phyloP scores from a whole-genome alignment of 2,329 filamentous ascomycete genomes.

The Emydomyces testavorans region DNA sequence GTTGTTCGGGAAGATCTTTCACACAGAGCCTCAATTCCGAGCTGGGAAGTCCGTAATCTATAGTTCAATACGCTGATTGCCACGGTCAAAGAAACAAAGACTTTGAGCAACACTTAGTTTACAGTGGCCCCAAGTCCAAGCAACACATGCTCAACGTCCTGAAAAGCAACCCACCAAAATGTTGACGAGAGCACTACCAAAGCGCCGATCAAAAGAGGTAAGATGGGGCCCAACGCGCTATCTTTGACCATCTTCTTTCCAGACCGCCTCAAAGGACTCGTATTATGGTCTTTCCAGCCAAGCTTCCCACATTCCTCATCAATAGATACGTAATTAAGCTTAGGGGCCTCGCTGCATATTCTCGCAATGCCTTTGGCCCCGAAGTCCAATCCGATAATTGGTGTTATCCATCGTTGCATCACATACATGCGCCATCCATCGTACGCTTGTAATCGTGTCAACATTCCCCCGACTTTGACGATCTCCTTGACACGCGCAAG shows the following conservation, averaged over 20 bases:
- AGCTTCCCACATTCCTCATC: background rate
- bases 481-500: background rate
- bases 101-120: too few relatives aligned
- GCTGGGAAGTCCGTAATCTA: too few relatives aligned
- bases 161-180: background rate
- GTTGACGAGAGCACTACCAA: background rate
- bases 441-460: slow-evolving; percentile 7
- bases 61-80: too few relatives aligned
- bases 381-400: background rate
- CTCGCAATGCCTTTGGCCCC: background rate
- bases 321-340: slow-evolving; percentile 1
- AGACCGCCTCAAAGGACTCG: background rate
- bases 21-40: too few relatives aligned
- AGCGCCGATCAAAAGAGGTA: background rate
- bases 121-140: background rate
- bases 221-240: background rate
- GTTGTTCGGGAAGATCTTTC: too few relatives aligned
- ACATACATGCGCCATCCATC: slow-evolving; percentile 1
- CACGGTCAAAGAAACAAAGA: too few relatives aligned
- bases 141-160: background rate
- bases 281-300: background rate
- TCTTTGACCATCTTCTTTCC: background rate
- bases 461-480: background rate
- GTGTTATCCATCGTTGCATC: slow-evolving; percentile 3
- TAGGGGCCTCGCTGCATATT: background rate